phyloP scores from a whole-genome alignment of 2,329 filamentous ascomycete species.

The Penicillium sp. region DNA sequence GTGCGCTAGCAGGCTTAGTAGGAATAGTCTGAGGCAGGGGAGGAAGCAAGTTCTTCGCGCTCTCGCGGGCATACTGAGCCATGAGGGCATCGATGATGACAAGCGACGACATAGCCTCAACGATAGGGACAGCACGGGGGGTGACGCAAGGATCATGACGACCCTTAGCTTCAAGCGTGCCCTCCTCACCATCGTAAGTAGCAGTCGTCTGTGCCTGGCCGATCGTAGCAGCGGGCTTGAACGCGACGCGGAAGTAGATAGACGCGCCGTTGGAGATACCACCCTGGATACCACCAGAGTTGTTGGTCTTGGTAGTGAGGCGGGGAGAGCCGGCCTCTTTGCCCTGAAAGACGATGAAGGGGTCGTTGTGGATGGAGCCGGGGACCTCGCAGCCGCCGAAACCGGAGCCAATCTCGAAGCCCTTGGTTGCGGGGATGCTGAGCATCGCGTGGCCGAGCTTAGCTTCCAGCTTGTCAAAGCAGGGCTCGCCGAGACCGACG shows the following conservation, averaged over 20 bases:
- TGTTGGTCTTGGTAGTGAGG: slow-evolving; percentile 87
- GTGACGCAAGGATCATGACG: slow-evolving; percentile 93
- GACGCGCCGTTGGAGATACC: slow-evolving; percentile 91
- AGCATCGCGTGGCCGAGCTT: slow-evolving; percentile 91
- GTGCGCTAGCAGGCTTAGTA: slow-evolving; percentile 33
- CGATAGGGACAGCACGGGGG: slow-evolving; percentile 69
- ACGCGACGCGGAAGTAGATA: slow-evolving; percentile 91
- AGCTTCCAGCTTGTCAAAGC: slow-evolving; percentile 94
- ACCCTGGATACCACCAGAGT: slow-evolving; percentile 91
- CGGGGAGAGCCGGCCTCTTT: slow-evolving; percentile 46
- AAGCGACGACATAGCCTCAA: slow-evolving; percentile 84
- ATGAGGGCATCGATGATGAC: slow-evolving; percentile 84
- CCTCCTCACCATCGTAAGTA: slow-evolving; percentile 72
- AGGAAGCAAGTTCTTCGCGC: slow-evolving; percentile 49
- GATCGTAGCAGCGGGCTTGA: slow-evolving; percentile 95
- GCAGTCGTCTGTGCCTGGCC: slow-evolving; percentile 82
- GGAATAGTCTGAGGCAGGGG: slow-evolving; percentile 39
- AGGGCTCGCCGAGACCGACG: slow-evolving; percentile 84
- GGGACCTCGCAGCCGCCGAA: slow-evolving; percentile 84
- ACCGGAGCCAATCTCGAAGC: slow-evolving; percentile 91
- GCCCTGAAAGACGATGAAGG: slow-evolving; percentile 62
- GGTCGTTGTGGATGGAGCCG: slow-evolving; percentile 89
- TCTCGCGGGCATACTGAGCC: slow-evolving; percentile 69
- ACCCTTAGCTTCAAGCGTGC: slow-evolving; percentile 84
- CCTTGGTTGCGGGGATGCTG: slow-evolving; percentile 90